These are phyloP conservation scores for Tubosaeta sp. DNA, from an alignment of 768 basidiomycete species.

Conservation along the genomic window DNA sequence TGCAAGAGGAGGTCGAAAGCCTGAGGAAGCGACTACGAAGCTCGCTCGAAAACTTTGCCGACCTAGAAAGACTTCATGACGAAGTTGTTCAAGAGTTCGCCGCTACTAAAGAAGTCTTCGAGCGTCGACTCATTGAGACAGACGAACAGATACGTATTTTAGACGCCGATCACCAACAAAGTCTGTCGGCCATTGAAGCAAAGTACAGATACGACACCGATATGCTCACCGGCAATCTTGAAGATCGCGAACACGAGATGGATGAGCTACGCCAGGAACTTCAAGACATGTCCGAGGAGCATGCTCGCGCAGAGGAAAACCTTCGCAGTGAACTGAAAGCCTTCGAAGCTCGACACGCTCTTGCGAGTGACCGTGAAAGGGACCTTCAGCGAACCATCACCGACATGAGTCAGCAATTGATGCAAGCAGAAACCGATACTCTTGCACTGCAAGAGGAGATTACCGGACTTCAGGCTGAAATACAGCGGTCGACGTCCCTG, in stretches of 20 bases:
- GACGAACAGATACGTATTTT: constrained; percentile 20
- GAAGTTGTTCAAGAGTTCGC: constrained; percentile 23
- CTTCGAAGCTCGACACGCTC: constrained; percentile 23
- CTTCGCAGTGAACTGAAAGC: constrained; percentile 23
- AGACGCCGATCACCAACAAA: constrained; percentile 24
- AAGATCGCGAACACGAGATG: constrained; percentile 35
- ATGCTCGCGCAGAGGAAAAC: constrained; percentile 30
- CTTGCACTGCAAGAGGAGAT: constrained; percentile 43
- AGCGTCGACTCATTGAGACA: constrained; percentile 24
- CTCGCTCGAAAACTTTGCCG: constrained; percentile 20
- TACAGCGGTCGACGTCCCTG: constrained; percentile 59
- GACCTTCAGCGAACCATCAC: constrained; percentile 36
- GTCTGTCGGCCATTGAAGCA: constrained; percentile 28
- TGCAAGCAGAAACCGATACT: constrained; percentile 35
- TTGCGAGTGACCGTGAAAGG: constrained; percentile 32
- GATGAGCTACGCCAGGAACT: constrained; percentile 36
- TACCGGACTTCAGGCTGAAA: constrained; percentile 59
- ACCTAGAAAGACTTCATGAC: constrained; percentile 25
- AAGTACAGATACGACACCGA: constrained; percentile 31
- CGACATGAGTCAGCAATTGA: constrained; percentile 37
- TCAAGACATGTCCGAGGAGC: constrained; percentile 35
- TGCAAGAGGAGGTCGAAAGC: constrained; percentile 26
- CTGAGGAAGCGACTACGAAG: constrained; percentile 19
- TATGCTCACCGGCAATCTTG: constrained; percentile 35
- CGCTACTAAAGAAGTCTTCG: constrained; percentile 27